Base-by-base conservation (phyloP, 2,329 filamentous ascomycete species). In the Talaromyces sp. region DNA sequence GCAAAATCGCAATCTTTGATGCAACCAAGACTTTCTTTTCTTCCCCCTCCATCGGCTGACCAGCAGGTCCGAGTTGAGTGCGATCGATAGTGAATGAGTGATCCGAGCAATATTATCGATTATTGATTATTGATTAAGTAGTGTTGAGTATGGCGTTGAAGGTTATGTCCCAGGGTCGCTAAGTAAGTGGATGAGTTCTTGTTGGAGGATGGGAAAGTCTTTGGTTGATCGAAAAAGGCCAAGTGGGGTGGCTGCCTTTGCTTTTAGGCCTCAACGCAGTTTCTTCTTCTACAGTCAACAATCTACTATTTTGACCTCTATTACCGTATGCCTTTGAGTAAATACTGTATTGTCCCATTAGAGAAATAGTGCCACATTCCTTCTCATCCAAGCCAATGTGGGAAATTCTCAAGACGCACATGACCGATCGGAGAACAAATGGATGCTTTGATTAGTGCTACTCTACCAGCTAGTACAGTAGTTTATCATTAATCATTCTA, bases 11-110 rank as follows among this genome's bases (percentile, higher is more conserved):
- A 59, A 41, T 33, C 39, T 39, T 62, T 63, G 60, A 57, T 63
- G 60, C 39, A 63, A 57, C 50, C 37, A 57, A 63, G n/a, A 19
- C 37, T 62, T 39, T 37, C 54, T 24, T 59, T 45, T 39, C 37
- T 45, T 8, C 37, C 50, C 60, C 31, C 50, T 57, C 50, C 61
- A 63, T 63, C 61, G 61, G 61, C 61, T 63, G 61, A 63, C 61
- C 50, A 63, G 61, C 61, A 63, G 52, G 61, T 63, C 61, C 61
- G 61, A 57, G 61, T 57, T 63, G 61, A 45, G 52, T n/a, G 49
- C 45, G 37, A 43, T 62, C 45, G 24, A 62, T 31, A 41, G 52
- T 62, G 39, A 45, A 31, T 33, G 37, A 59, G 45, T 27, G 22
- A 13, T 2, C 37, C 24, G 37, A 59, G 19, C 16, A 14, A 10